phyloP scores from a whole-genome alignment of 306 rosid genomes.

The Rubus parviflorus region DNA sequence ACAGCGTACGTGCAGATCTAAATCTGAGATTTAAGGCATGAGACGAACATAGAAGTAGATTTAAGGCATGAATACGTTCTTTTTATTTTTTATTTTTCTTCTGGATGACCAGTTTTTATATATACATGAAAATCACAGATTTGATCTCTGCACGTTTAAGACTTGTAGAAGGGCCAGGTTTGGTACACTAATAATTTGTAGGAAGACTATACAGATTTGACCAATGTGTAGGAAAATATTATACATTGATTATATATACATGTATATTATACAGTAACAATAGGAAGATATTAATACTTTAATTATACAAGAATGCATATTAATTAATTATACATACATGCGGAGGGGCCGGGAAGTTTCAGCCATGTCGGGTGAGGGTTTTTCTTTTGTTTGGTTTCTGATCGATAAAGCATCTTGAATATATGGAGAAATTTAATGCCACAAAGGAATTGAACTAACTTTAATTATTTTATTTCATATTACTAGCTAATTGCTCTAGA shows the following conservation, averaged over 20 bases:
- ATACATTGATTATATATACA: background rate
- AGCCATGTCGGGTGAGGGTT: background rate
- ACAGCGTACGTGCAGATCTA: no score
- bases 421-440: background rate
- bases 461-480: no score
- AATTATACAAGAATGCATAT: background rate
- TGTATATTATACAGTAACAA: background rate
- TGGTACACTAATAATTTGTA: background rate
- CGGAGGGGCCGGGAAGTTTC: background rate
- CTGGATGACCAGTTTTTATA: background rate
- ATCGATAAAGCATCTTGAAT: background rate
- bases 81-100: background rate
- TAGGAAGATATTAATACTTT: background rate
- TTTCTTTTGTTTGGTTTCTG: background rate
- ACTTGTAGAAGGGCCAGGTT: background rate
- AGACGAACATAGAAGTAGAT: no score
- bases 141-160: background rate
- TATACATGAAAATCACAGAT: background rate
- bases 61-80: no score
- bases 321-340: constrained; percentile 6
- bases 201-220: background rate
- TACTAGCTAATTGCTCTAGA: no score
- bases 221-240: background rate
- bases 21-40: no score
- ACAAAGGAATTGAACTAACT: background rate